Conservation (phyloP, 2,329 filamentous ascomycete species). For the Sporothrix dimorphospora region DNA sequence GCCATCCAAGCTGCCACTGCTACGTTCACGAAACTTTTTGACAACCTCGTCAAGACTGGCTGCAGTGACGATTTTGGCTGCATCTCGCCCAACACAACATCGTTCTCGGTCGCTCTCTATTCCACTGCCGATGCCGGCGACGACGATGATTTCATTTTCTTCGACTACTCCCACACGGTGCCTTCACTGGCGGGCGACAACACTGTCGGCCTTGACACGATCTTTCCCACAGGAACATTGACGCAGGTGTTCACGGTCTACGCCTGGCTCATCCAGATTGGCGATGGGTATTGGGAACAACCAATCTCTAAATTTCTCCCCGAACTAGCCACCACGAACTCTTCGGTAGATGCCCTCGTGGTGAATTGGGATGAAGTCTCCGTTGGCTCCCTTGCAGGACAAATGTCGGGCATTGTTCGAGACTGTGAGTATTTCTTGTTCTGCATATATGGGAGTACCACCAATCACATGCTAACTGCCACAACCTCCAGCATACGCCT, state of each 20-base stretch:
- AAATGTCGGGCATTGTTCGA: slow-evolving; percentile 4
- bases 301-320: background rate
- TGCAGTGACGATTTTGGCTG: slow-evolving; percentile 2
- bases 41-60: background rate
- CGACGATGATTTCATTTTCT: slow-evolving; percentile 7
- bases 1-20: background rate
- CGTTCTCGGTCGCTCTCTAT: background rate
- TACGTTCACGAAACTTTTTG: background rate
- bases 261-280: slow-evolving; percentile 6
- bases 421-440: background rate
- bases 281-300: background rate
- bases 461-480: background rate
- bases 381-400: background rate
- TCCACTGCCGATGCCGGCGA: background rate
- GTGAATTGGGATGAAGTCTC: background rate
- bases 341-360: background rate
- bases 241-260: slow-evolving; percentile 1
- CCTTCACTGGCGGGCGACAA: background rate
- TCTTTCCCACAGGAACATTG: background rate
- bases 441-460: background rate
- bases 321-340: background rate
- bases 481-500: background rate
- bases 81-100: background rate
- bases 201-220: background rate
- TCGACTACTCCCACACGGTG: slow-evolving; percentile 5